These are phyloP conservation scores for Aquilaria agallochum DNA, from an alignment of 441 rosid species.

Conservation along the genomic window DNA sequence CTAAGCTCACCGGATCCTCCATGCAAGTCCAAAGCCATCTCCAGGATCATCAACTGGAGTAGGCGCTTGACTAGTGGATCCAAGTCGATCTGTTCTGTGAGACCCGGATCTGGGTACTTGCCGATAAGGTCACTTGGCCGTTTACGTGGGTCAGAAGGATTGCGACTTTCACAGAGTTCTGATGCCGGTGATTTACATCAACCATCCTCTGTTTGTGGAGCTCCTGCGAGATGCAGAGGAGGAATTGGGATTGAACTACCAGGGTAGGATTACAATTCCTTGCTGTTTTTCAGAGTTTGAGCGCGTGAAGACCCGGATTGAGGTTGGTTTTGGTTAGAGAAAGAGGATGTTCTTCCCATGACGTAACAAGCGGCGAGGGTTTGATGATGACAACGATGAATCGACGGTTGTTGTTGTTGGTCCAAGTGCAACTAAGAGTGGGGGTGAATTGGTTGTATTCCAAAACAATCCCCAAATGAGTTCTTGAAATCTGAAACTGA, in stretches of 20 bases:
- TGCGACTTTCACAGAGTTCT: constrained; percentile 65
- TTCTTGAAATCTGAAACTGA: too few species aligned
- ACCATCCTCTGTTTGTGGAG: constrained; percentile 83
- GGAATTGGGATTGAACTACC: constrained; percentile 69
- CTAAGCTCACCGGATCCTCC: constrained; percentile 13
- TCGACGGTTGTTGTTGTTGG: background rate
- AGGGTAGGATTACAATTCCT: constrained; percentile 89
- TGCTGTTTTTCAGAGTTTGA: constrained; percentile 78
- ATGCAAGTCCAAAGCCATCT: constrained; percentile 29
- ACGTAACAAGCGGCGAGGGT: background rate
- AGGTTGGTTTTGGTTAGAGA: constrained; percentile 36
- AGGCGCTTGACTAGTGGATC: constrained; percentile 45
- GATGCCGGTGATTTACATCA: constrained; percentile 77
- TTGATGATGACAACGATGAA: constrained; percentile 30
- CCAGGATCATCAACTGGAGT: constrained; percentile 55
- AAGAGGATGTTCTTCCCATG: constrained; percentile 37
- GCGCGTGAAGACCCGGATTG: constrained; percentile 64
- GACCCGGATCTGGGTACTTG: constrained; percentile 31
- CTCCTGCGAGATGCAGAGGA: constrained; percentile 62
- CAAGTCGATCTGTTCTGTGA: constrained; percentile 30
- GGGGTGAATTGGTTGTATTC: too few species aligned
- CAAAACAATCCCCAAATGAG: too few species aligned
- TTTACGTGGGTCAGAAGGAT: constrained; percentile 69
- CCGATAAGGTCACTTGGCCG: constrained; percentile 61
- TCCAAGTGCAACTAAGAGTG: too few species aligned